Percentiles rank a stretch among this genome's conserved stretches.
Conservation (phyloP, 306 rosid genomes). For the Fragaria nilgerrensis region DNA sequence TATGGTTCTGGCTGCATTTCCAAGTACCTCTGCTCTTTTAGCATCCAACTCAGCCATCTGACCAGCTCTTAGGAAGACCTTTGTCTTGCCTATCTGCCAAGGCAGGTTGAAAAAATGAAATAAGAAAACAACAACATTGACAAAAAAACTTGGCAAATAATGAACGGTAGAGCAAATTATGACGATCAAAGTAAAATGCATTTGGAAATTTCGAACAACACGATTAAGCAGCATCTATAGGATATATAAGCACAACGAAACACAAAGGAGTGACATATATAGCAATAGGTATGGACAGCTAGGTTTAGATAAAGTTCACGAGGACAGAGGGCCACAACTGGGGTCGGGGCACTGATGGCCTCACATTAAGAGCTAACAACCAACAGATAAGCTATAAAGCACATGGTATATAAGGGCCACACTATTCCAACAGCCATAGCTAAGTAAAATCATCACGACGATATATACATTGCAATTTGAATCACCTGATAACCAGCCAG, state of each 20-base stretch:
- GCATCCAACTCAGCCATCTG: slow-evolving; percentile 99
- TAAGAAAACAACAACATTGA: slow-evolving; percentile 7
- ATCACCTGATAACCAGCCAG: slow-evolving; percentile 97
- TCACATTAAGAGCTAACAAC: not conserved
- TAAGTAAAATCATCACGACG: slow-evolving; percentile 24
- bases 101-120: slow-evolving; percentile 38
- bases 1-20: slow-evolving; percentile 87
- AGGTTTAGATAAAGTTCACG: not conserved
- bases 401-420: not conserved
- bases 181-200: not conserved
- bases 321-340: not conserved
- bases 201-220: not conserved
- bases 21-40: slow-evolving; percentile 95
- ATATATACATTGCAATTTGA: slow-evolving; percentile 27
- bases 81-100: slow-evolving; percentile 91
- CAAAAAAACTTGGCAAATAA: slow-evolving; percentile 10
- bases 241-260: not conserved
- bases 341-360: not conserved
- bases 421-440: slow-evolving; percentile 11
- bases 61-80: slow-evolving; percentile 94
- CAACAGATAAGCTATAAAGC: not conserved
- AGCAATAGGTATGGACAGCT: not conserved
- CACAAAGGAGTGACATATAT: not conserved
- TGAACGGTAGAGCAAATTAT: not conserved
- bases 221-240: not conserved